phyloP scores from a whole-genome alignment of 2,329 filamentous ascomycete species.

The Botrytis paeoniae region DNA sequence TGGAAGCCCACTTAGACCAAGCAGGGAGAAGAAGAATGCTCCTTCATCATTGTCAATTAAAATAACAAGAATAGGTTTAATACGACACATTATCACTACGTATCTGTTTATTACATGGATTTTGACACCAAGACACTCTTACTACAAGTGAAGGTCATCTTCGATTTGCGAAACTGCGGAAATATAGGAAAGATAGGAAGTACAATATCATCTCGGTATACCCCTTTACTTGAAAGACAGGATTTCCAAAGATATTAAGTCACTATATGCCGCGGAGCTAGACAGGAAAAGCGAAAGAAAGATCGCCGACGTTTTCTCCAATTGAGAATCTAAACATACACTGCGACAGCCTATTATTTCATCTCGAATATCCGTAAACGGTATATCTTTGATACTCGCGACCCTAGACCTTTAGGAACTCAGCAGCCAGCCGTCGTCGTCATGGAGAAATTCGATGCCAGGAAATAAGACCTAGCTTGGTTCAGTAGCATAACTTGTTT shows the following conservation, averaged over 20 bases:
- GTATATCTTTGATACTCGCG: neutral
- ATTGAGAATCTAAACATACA: neutral
- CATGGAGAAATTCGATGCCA: neutral
- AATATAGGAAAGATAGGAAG: neutral
- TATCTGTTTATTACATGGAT: neutral
- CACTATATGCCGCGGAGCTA: neutral
- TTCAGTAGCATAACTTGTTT: neutral
- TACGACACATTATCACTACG: neutral
- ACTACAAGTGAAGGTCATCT: neutral
- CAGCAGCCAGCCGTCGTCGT: neutral
- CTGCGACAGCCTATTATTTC: neutral
- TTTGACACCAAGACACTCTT: neutral
- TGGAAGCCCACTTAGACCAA: neutral
- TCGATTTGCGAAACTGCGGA: neutral
- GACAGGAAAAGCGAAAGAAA: neutral
- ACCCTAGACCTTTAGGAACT: neutral
- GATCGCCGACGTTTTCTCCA: neutral
- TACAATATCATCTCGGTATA: neutral
- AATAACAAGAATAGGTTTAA: neutral
- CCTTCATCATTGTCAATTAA: neutral
- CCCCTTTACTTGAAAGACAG: neutral
- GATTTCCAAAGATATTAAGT: neutral
- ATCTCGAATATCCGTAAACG: neutral
- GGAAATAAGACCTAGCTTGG: neutral
- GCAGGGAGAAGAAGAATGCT: neutral